A percentile compares a stretch with the other conserved stretches of the same genome.
Conservation (phyloP, 768 basidiomycete genomes). For the Agaricus bisporus region DNA sequence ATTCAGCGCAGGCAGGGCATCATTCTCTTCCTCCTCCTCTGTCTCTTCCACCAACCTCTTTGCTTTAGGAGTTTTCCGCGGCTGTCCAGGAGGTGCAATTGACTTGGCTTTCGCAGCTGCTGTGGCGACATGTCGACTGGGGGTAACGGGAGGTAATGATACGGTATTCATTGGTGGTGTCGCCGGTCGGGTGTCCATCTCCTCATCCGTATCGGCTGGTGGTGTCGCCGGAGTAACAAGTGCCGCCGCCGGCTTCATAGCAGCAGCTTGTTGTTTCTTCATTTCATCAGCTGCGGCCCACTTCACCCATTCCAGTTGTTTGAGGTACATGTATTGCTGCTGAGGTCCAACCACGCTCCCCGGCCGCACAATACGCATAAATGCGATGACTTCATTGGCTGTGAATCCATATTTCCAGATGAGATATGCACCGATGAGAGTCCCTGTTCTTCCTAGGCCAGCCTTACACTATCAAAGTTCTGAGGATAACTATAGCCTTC, state of each 20-base stretch:
- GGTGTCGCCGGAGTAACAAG: slow-evolving; percentile 74
- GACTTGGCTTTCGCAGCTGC: slow-evolving; percentile 66
- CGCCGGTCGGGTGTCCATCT: slow-evolving; percentile 38
- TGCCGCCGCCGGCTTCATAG: slow-evolving; percentile 27
- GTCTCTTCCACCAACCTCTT: slow-evolving; percentile 65
- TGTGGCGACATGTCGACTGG: slow-evolving; percentile 66
- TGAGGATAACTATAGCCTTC: slow-evolving; percentile 5
- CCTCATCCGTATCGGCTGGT: slow-evolving; percentile 71
- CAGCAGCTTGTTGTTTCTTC: slow-evolving; percentile 40
- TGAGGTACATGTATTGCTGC: slow-evolving; percentile 92
- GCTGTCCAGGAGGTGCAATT: slow-evolving; percentile 76
- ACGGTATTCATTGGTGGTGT: slow-evolving; percentile 30
- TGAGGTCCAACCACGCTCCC: slow-evolving; percentile 91
- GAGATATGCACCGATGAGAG: slow-evolving; percentile 94
- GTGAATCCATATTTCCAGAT: slow-evolving; percentile 99
- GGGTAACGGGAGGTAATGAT: slow-evolving; percentile 69
- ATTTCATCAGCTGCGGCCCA: slow-evolving; percentile 88
- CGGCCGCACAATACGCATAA: slow-evolving; percentile 96
- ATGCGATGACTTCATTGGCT: slow-evolving; percentile 91
- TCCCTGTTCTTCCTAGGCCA: slow-evolving; percentile 93
- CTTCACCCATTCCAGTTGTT: slow-evolving; percentile 89
- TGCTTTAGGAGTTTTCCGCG: slow-evolving; percentile 78
- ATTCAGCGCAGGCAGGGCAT: slow-evolving; percentile 59
- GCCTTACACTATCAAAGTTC: slow-evolving; percentile 75
- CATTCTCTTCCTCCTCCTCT: slow-evolving; percentile 58